A percentile compares a stretch with the other conserved stretches of the same genome.
Conservation (phyloP, 1,139 yeast genomes). For the Geotrichum fermentans region DNA sequence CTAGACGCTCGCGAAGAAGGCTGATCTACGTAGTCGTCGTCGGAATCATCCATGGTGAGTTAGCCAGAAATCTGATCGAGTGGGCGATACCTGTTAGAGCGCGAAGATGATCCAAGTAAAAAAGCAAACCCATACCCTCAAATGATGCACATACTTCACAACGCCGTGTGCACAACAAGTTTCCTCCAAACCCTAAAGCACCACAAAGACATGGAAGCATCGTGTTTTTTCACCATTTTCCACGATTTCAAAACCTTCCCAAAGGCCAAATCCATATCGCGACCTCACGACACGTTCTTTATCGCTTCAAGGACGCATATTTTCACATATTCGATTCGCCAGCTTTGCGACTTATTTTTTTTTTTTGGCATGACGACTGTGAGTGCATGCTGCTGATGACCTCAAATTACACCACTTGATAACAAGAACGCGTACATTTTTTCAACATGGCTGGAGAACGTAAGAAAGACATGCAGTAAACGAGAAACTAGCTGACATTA, state of each 20-base stretch:
- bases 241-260: conserved; percentile 1
- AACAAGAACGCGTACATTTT: too few species aligned
- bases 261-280: background rate
- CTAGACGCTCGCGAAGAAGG: conserved; percentile 26
- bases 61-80: too few species aligned
- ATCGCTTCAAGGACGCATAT: too few species aligned
- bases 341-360: background rate
- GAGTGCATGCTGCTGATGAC: too few species aligned
- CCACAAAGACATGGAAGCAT: conserved; percentile 3
- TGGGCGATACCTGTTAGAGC: too few species aligned
- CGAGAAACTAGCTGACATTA: too few species aligned
- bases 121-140: conserved; percentile 10
- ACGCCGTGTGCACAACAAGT: background rate
- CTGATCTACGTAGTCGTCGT: conserved; percentile 40
- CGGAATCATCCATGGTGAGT: conserved; percentile 37
- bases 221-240: background rate
- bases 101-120: too few species aligned
- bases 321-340: too few species aligned
- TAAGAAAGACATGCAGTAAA: too few species aligned
- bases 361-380: too few species aligned
- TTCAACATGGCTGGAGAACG: conserved; percentile 9
- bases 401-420: too few species aligned
- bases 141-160: conserved; percentile 1
- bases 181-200: background rate
- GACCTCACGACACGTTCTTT: background rate